These are phyloP conservation scores for Maudiozyma barnettii DNA, from an alignment of 805 yeast genomes.

Conservation along the genomic window DNA sequence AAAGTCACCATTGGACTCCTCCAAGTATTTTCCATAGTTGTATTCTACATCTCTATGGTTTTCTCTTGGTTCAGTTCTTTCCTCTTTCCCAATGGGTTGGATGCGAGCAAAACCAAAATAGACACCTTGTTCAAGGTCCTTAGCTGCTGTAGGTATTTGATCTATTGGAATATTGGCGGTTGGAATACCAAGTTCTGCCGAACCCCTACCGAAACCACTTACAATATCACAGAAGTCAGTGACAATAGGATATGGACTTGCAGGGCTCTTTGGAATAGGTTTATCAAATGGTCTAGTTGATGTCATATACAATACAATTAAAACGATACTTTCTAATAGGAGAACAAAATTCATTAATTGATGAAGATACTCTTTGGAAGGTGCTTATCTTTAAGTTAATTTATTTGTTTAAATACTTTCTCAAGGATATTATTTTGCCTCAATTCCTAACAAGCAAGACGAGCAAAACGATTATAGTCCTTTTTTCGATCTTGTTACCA, in stretches of 20 bases:
- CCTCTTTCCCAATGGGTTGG: constrained; percentile 11
- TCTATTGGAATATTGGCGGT: constrained; percentile 80
- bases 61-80: constrained; percentile 21
- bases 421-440: too few species aligned
- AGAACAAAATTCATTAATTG: constrained; percentile 1
- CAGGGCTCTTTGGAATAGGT: constrained; percentile 35
- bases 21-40: constrained; percentile 50
- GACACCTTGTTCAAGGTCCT: constrained; percentile 59
- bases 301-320: constrained; percentile 1
- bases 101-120: constrained; percentile 72
- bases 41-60: constrained; percentile 41
- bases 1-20: constrained; percentile 28
- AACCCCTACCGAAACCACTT: constrained; percentile 93
- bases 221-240: constrained; percentile 40
- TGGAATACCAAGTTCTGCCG: constrained; percentile 87
- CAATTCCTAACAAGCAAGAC: too few species aligned
- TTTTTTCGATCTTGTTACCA: too few species aligned
- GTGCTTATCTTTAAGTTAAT: too few species aligned
- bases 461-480: too few species aligned
- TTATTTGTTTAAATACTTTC: too few species aligned
- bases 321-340: constrained; percentile 4
- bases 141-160: constrained; percentile 34
- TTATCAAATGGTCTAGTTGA: constrained; percentile 17
- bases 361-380: too few species aligned
- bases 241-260: constrained; percentile 41